Evolutionary conservation across 2,329 filamentous ascomycete genomes (phyloP), one percentile per base, ranked within the genome.

Genomic region (Aspergillus intermedius): DNA sequence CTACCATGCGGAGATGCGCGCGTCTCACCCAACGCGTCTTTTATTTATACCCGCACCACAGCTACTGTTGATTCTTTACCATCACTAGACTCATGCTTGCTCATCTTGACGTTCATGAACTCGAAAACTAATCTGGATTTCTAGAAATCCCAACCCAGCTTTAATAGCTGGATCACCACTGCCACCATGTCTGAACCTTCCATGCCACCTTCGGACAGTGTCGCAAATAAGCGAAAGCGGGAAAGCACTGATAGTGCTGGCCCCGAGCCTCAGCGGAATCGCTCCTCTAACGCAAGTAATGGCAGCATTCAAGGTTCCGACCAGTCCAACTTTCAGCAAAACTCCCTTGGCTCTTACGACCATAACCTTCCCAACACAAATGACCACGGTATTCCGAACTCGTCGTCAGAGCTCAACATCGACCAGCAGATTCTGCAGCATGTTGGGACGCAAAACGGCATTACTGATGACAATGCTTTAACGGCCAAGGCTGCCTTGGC

Each of bases 401-500:
- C 61, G 25, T 58, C 62, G n/a, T 62, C 61, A 4, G 67, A 70
- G 43, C 58, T 72, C 34, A 71, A 68, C 54, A 74, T 72, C 48
- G 72, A 73, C 47, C 70, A 71, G 53, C 71, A 73, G 46, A 70
- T 74, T 25, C 63, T 77, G 37, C 73, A 77, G 46, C 72, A 75
- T 55, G 68, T 75, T 35, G 73, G 72, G 8, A 72, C 74, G 43
- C 77, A 79, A 53, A 82, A 80, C 54, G 77, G 77, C 48, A 69
- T 76, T 40, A 67, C 73, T 2, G 70, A 73, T 53, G 72, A 75
- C 46, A 74, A 67, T 50, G 64, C 70, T 22, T 64, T 74, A 46
- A 74, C 73, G 19, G 72, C 73, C 5, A 74, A 74, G 54, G 72
- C 72, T 22, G 73, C 73, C 34, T 61, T 75, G 37, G 71, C 71